Evolutionary conservation across 2,329 filamentous ascomycete genomes (phyloP).

Genomic region (Colletotrichum graminicola): DNA sequence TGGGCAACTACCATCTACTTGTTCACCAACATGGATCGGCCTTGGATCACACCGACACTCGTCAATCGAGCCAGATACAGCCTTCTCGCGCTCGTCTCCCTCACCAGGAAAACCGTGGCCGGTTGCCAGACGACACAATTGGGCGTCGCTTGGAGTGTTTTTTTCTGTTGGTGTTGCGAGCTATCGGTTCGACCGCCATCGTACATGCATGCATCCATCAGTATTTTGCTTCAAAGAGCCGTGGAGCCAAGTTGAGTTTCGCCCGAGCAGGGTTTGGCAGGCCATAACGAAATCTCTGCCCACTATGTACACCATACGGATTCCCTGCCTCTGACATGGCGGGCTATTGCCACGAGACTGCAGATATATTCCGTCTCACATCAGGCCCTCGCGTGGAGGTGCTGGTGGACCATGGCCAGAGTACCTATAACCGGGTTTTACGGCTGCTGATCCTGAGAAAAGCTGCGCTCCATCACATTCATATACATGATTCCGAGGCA

Average conservation of each 20-base stretch:
- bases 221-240: neutral
- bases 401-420: neutral
- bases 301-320: neutral
- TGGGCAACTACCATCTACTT: neutral
- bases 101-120: neutral
- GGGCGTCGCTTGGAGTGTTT: neutral
- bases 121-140: neutral
- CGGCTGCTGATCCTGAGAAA: neutral
- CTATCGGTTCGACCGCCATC: neutral
- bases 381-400: neutral
- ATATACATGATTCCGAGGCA: neutral
- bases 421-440: neutral
- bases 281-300: neutral
- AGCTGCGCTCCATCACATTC: neutral
- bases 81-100: neutral
- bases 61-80: neutral
- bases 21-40: neutral
- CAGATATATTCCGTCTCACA: neutral
- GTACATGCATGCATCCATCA: neutral
- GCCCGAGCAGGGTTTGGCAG: neutral
- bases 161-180: neutral
- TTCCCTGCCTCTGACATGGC: neutral
- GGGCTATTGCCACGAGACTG: neutral
- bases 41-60: neutral
- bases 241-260: neutral